phyloP scores from a whole-genome alignment of 2,329 filamentous ascomycete genomes.

The Fusarium humuli region DNA sequence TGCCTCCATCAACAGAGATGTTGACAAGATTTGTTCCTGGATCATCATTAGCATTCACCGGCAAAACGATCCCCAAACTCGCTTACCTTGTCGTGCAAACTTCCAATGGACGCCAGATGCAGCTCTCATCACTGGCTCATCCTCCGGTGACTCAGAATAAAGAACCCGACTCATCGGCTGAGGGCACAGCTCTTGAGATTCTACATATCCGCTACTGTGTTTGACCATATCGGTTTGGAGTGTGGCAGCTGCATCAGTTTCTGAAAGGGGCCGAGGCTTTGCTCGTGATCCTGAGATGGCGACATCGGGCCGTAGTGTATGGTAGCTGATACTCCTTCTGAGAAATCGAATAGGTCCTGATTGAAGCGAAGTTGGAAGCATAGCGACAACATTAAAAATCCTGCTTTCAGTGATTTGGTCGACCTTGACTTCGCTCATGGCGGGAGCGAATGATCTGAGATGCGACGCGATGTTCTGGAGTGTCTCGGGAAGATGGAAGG shows the following conservation, averaged over 20 bases:
- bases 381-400: conserved; percentile 63
- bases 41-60: conserved; percentile 7
- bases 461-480: conserved; percentile 31
- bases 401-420: conserved; percentile 51
- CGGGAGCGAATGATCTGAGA: conserved; percentile 33
- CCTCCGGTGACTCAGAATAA: conserved; percentile 40
- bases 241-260: conserved; percentile 29
- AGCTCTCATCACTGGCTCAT: conserved; percentile 41
- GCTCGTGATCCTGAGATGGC: conserved; percentile 22
- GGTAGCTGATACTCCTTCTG: conserved; percentile 54
- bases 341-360: conserved; percentile 64
- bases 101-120: conserved; percentile 51
- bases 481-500: neutral
- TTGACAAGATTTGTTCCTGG: conserved; percentile 46
- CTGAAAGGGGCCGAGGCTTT: conserved; percentile 38
- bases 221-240: conserved; percentile 28
- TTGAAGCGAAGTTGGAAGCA: conserved; percentile 65
- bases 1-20: conserved; percentile 46
- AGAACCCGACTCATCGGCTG: conserved; percentile 44
- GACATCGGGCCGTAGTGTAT: conserved; percentile 38
- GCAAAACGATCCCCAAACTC: neutral
- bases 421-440: conserved; percentile 48
- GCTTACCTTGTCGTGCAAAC: conserved; percentile 50
- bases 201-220: conserved; percentile 13
- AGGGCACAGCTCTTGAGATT: conserved; percentile 13